Percentiles rank a stretch among this genome's conserved stretches.
Evolutionary conservation across 129 eudicot species (phyloP).

Genomic region (Deinandra increscens): DNA sequence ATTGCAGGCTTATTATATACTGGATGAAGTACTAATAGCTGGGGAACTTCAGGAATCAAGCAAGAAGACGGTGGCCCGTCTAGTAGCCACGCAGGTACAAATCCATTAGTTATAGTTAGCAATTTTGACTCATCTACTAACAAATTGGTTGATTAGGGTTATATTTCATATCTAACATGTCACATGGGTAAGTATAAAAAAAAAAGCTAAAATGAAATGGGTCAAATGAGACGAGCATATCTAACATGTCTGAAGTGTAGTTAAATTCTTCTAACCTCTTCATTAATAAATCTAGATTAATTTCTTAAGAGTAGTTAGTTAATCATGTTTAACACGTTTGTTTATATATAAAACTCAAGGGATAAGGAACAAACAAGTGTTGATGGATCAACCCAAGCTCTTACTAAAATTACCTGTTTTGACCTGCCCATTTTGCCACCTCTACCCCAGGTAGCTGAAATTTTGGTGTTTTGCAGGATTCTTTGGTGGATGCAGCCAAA

Average conservation of each 20-base stretch:
- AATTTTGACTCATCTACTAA: not conserved
- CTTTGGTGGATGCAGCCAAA: constrained; percentile 88
- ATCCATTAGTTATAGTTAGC: not conserved
- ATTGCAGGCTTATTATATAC: constrained; percentile 83
- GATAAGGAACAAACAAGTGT: not conserved
- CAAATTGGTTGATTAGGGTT: not conserved
- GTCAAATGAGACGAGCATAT: not conserved
- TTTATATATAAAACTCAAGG: not conserved
- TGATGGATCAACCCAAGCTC: not conserved
- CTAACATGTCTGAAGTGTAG: not conserved
- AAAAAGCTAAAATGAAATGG: not conserved
- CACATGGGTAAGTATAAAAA: not conserved
- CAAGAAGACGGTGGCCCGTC: constrained; percentile 83
- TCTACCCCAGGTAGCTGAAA: constrained; percentile 2
- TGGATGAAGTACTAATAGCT: constrained; percentile 84
- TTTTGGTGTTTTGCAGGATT: constrained; percentile 51
- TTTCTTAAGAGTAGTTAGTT: not conserved
- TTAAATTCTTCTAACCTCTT: not conserved
- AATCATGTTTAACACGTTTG: not conserved
- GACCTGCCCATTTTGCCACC: not conserved
- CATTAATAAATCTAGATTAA: not conserved
- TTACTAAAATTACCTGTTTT: not conserved
- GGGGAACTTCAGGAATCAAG: constrained; percentile 98
- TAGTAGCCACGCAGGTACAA: constrained; percentile 73
- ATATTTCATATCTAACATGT: not conserved